These are phyloP conservation scores for Obba rivulosa DNA, from an alignment of 768 basidiomycete genomes.

Conservation along the genomic window DNA sequence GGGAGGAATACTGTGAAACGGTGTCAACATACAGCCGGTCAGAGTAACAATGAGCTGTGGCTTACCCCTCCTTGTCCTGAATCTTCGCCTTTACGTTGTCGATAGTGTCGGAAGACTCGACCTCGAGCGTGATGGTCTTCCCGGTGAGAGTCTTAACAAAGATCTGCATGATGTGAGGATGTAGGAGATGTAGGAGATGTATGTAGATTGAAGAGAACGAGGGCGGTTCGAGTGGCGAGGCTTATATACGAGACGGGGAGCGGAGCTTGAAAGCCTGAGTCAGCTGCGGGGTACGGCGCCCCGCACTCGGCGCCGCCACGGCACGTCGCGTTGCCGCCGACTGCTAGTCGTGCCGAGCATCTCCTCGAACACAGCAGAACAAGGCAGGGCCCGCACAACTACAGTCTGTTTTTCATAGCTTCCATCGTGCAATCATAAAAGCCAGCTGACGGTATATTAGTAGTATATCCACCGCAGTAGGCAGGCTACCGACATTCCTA, in stretches of 20 bases:
- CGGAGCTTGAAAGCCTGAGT: slow-evolving; percentile 17
- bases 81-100: slow-evolving; percentile 98
- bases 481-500: too few species aligned
- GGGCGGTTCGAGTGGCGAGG: background rate
- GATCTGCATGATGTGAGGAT: slow-evolving; percentile 56
- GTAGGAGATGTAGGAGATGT: background rate
- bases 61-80: slow-evolving; percentile 94
- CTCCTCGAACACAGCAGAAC: background rate
- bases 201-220: background rate
- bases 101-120: slow-evolving; percentile 95
- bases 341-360: background rate
- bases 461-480: too few species aligned
- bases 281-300: slow-evolving; percentile 6
- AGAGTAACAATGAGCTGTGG: background rate
- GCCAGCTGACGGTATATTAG: too few species aligned
- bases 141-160: slow-evolving; percentile 95
- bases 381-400: too few species aligned
- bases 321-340: too few species aligned
- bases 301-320: background rate
- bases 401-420: too few species aligned
- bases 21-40: slow-evolving; percentile 1
- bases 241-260: slow-evolving; percentile 9
- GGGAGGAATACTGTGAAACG: slow-evolving; percentile 62
- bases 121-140: slow-evolving; percentile 98
- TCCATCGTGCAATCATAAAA: too few species aligned